A percentile compares a stretch with the other conserved stretches of the same genome.
Evolutionary conservation across 768 basidiomycete genomes (phyloP).

Genomic region (Thelephora ganbajun): DNA sequence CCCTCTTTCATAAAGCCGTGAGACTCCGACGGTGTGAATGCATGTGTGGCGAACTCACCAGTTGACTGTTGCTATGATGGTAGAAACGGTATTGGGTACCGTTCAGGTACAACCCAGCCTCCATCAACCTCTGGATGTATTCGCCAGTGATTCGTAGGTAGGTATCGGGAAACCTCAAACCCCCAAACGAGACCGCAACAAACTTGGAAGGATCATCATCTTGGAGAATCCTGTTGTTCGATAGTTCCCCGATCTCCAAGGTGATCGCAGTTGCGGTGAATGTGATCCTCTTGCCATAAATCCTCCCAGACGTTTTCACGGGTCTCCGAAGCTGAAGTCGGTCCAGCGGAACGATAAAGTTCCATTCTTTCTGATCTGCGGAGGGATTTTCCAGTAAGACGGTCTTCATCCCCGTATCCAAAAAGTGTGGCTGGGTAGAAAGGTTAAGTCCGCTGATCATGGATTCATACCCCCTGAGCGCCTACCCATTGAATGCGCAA

Average conservation of each 20-base stretch:
- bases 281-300: conserved; percentile 32
- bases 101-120: conserved; percentile 42
- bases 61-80: conserved; percentile 57
- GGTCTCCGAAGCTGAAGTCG: conserved; percentile 1
- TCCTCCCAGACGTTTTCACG: conserved; percentile 4
- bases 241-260: conserved; percentile 33
- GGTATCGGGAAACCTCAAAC: conserved; percentile 40
- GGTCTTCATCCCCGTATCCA: conserved; percentile 20
- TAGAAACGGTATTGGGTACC: conserved; percentile 52
- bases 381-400: conserved; percentile 26
- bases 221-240: conserved; percentile 45
- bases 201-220: conserved; percentile 44
- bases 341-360: conserved; percentile 17
- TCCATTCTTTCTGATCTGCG: conserved; percentile 39
- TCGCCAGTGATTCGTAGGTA: conserved; percentile 33
- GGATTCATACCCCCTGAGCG: no score
- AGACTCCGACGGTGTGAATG: background rate
- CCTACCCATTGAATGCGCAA: no score
- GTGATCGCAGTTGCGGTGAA: conserved; percentile 37
- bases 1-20: conserved; percentile 23
- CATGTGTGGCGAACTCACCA: conserved; percentile 24
- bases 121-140: conserved; percentile 42
- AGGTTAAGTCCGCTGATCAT: no score
- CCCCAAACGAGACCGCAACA: conserved; percentile 37
- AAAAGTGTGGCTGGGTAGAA: no score